Conservation (phyloP, 169 alveolate genomes). For the Plasmodium blacklocki region DNA sequence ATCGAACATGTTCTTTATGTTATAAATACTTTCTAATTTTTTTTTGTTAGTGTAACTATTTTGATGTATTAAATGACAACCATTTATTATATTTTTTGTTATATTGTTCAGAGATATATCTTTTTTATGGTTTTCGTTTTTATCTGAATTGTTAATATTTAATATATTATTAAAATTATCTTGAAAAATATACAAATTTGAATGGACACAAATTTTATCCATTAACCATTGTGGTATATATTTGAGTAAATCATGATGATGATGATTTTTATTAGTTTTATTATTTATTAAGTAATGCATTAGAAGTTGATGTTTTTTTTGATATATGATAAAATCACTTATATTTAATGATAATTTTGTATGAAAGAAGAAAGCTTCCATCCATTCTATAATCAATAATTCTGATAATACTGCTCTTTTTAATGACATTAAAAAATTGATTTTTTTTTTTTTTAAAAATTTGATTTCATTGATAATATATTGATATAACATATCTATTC, state of each 20-base stretch:
- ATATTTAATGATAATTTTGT: slow-evolving; percentile 53
- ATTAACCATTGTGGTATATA: slow-evolving; percentile 55
- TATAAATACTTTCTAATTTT: slow-evolving; percentile 17
- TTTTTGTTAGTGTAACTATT: background rate
- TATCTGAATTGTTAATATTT: background rate
- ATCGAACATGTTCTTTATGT: slow-evolving; percentile 33
- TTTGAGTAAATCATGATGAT: slow-evolving; percentile 23
- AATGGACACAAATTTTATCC: slow-evolving; percentile 34
- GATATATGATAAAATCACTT: slow-evolving; percentile 49
- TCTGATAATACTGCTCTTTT: slow-evolving; percentile 89
- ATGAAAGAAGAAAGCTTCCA: slow-evolving; percentile 84
- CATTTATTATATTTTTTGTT: too few species aligned
- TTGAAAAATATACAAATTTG: slow-evolving; percentile 45
- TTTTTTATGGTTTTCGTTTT: background rate
- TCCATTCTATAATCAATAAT: slow-evolving; percentile 89
- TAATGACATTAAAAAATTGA: slow-evolving; percentile 86
- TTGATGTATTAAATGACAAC: too few species aligned
- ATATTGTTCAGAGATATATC: background rate
- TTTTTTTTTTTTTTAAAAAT: slow-evolving; percentile 82
- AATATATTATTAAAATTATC: slow-evolving; percentile 35
- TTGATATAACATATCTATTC: slow-evolving; percentile 87
- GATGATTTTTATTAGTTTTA: background rate
- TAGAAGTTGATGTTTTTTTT: slow-evolving; percentile 59
- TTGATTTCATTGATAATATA: slow-evolving; percentile 84
- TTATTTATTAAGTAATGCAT: slow-evolving; percentile 19